Percentiles rank a stretch among this genome's conserved stretches.
Conservation (phyloP, 129 eudicot genomes). For the Pittosporum tobira region DNA sequence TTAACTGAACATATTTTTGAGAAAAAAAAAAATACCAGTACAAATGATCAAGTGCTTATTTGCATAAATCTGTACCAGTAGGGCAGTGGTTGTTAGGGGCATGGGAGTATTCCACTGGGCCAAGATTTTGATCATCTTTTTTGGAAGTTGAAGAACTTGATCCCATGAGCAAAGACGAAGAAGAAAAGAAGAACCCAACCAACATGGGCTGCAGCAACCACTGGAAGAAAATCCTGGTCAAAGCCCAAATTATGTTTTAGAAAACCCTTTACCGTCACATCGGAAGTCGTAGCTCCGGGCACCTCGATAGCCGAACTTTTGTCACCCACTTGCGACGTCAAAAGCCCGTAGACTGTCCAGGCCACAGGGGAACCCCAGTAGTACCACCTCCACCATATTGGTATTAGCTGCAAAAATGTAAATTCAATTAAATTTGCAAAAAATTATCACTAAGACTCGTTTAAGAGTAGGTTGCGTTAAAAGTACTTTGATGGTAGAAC, state of each 20-base stretch:
- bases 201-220: conserved; percentile 19
- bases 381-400: conserved; percentile 36
- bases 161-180: conserved; percentile 24
- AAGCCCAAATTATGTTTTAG: conserved; percentile 17
- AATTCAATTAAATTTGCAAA: too few relatives aligned
- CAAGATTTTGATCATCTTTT: too few relatives aligned
- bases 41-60: too few relatives aligned
- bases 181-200: conserved; percentile 25
- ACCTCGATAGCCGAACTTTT: background rate
- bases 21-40: too few relatives aligned
- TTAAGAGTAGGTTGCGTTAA: too few relatives aligned
- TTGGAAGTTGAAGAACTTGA: conserved; percentile 31
- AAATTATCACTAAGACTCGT: too few relatives aligned
- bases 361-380: too few relatives aligned
- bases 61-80: too few relatives aligned
- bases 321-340: conserved; percentile 17
- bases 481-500: too few relatives aligned
- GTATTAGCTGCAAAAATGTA: conserved; percentile 22
- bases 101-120: too few relatives aligned
- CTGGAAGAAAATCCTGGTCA: conserved; percentile 20
- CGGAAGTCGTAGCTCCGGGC: conserved; percentile 14
- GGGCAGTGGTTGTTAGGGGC: too few relatives aligned
- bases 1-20: too few relatives aligned
- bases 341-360: conserved; percentile 25
- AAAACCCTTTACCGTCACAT: conserved; percentile 10